Conservation (phyloP, 2,329 filamentous ascomycete genomes). For the Magnaporthales sp. region DNA sequence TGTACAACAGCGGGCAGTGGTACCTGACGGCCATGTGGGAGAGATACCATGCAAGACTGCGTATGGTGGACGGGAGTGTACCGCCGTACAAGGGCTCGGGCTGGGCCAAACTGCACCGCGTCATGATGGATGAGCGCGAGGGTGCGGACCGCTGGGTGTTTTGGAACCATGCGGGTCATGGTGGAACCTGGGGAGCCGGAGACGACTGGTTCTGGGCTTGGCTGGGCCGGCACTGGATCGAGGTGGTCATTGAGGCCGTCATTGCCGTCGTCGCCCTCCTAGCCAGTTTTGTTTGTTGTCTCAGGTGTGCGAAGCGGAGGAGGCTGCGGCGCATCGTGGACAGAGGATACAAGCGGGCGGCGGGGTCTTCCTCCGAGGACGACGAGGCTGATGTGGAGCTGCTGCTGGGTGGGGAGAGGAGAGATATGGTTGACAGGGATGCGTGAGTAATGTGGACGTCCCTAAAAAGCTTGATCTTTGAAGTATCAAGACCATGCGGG, state of each 20-base stretch:
- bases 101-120: constrained; percentile 7
- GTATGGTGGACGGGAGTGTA: neutral
- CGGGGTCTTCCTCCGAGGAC: too few relatives aligned
- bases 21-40: constrained; percentile 18
- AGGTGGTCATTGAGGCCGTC: neutral
- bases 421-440: neutral
- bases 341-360: neutral
- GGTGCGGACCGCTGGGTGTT: constrained; percentile 15
- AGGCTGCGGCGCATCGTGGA: neutral
- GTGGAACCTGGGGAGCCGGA: constrained; percentile 18
- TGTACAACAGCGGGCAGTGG: constrained; percentile 18
- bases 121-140: constrained; percentile 17
- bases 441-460: too few relatives aligned
- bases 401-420: neutral
- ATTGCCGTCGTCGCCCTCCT: neutral
- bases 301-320: neutral
- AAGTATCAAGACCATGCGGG: too few relatives aligned
- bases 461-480: too few relatives aligned
- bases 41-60: constrained; percentile 14
- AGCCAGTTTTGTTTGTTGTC: neutral
- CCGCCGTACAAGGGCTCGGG: neutral
- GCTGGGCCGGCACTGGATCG: constrained; percentile 15
- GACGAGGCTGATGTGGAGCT: neutral
- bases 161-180: constrained; percentile 15
- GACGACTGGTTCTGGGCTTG: constrained; percentile 15